Evolutionary conservation across 768 basidiomycete genomes (phyloP).

Genomic region (Lactarius trivialis): DNA sequence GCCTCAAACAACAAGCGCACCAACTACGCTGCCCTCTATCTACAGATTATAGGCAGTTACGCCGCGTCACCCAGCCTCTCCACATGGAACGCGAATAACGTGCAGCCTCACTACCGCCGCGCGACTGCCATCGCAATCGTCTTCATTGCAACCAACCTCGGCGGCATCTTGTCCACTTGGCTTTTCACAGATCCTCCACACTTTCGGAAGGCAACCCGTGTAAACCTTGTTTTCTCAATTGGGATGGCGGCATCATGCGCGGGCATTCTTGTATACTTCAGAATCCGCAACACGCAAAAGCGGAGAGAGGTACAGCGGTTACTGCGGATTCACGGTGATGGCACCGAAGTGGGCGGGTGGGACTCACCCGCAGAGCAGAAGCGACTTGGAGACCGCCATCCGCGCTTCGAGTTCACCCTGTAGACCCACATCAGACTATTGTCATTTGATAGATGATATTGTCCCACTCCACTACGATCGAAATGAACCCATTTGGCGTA

Average conservation of each 20-base stretch:
- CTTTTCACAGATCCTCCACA: no score
- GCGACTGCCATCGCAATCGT: no score
- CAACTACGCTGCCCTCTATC: slow-evolving; percentile 28
- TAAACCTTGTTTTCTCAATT: slow-evolving; percentile 11
- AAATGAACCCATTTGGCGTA: no score
- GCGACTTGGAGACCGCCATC: background rate
- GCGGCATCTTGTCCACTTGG: slow-evolving; percentile 11
- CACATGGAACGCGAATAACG: slow-evolving; percentile 30
- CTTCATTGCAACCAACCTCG: slow-evolving; percentile 23
- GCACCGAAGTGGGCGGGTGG: background rate
- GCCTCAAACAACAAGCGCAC: slow-evolving; percentile 22
- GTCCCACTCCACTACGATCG: no score
- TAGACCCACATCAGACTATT: background rate
- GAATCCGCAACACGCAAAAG: slow-evolving; percentile 1
- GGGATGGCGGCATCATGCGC: background rate
- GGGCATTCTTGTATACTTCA: slow-evolving; percentile 3
- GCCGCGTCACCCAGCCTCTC: slow-evolving; percentile 24
- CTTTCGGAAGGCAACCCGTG: slow-evolving; percentile 7
- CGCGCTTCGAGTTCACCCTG: background rate
- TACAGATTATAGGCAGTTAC: slow-evolving; percentile 30
- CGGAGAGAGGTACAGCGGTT: slow-evolving; percentile 2
- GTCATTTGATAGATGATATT: background rate
- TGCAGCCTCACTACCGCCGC: slow-evolving; percentile 26
- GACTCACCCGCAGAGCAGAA: no score
- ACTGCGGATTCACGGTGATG: background rate